Base-by-base conservation (phyloP, 129 eudicot species). In the Glebionis coronaria region DNA sequence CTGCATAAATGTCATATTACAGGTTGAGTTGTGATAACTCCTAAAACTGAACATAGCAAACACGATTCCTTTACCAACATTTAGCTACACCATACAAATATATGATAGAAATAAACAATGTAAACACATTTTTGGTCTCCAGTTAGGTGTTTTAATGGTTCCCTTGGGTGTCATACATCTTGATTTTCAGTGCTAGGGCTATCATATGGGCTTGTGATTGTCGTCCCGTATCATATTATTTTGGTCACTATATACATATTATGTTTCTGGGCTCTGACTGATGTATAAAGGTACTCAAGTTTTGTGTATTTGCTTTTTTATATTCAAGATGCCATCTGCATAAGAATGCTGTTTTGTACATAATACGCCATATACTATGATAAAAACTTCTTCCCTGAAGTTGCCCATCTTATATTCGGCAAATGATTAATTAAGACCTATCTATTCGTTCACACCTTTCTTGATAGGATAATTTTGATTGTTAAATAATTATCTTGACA, bases 381-480 rank as follows among this genome's bases (percentile, higher is more conserved):
- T 31, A 31, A 4, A 31, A 5, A 0, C 38, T 35, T 35, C 6
- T 35, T 35, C 6, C 40, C 40, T 35, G 40, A 35, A 35, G 40
- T 35, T 35, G 42, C 42, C 10, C 42, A 35, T 9, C 42, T 35
- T 35, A 35, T 35, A 6, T 35, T 69, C 25, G 58, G 67, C 21
- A 70, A 69, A 70, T 58, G 54, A 14, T 58, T 58, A 57, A 69
- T 46, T 60, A 71, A 60, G 21, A 46, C 19, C 29, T 1, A 28
- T 27, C 25, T 28, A 28, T 27, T 4, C 15, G 61, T 18, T 67
- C 13, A 15, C 59, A 10, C 25, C 31, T 8, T 51, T 51, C 18
- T 57, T 69, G 29, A 47, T 50, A 47, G 3, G 18, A 35, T 1
- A 6, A 35, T 35, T 35, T 35, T 35, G 5, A 35, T 35, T 35